Conservation (phyloP, 2,329 filamentous ascomycete genomes). For the Trichoderma semiorbis region DNA sequence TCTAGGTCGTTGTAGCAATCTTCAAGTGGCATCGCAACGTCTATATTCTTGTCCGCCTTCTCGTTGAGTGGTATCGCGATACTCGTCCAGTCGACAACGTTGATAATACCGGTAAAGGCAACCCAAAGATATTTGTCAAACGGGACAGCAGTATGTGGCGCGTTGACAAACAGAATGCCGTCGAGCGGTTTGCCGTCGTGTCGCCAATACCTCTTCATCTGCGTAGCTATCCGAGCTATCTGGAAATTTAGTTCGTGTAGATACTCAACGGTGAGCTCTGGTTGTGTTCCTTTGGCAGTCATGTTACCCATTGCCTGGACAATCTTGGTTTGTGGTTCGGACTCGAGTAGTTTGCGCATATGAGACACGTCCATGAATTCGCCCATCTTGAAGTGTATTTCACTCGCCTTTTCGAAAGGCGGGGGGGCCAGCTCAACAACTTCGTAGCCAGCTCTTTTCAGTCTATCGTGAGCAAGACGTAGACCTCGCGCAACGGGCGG, state of each 20-base stretch:
- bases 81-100: background rate
- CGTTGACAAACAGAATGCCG: background rate
- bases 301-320: background rate
- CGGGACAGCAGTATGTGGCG: background rate
- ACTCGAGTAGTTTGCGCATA: background rate
- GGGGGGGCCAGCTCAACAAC: background rate
- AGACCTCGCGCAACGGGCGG: background rate
- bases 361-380: background rate
- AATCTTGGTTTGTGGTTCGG: background rate
- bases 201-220: background rate
- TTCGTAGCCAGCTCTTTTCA: background rate
- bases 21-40: background rate
- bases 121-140: background rate
- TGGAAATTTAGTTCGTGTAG: background rate
- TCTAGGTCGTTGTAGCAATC: background rate
- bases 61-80: background rate
- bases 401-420: background rate
- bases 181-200: background rate
- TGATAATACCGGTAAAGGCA: background rate
- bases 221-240: background rate
- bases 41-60: background rate
- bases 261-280: background rate
- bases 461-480: background rate
- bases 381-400: background rate
- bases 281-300: background rate